Base-by-base conservation (phyloP, 345 rosid species). In the Populus alba region DNA sequence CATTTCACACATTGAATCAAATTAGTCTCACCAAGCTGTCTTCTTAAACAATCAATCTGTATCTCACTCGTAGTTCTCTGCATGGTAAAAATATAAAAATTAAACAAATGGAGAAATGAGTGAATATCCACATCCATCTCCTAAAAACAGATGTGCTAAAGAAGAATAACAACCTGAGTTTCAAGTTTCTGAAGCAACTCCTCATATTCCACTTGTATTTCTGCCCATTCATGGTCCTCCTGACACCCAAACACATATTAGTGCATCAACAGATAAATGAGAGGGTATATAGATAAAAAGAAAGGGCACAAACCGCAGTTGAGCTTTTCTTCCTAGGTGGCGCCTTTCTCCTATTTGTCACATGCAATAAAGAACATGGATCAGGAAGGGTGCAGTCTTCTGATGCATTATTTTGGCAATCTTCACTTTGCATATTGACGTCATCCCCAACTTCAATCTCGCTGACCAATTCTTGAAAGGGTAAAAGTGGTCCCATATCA, bases 281-380 rank as follows among this genome's bases (percentile, higher is more conserved):
- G 79, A 78, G 49, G 69, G 43, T 23, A 51, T 37, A 59, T 72
- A 66, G 49, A 70, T 74, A 17, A 57, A 86, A 72, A 72, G 74
- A 77, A 72, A 85, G 71, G 75, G 75, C 31, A 87, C 96, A 81
- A 78, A 95, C 98, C 96, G 73, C 80, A 67, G 74, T 38, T n/a
- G 83, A 80, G 81, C 63, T 83, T 89, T 83, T 91, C 84, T 84
- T 92, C 82, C 72, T 91, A 51, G 81, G 74, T 63, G 85, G 81
- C 67, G 79, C 83, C 88, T 93, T 95, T 86, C 92, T 92, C 78
- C 98, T 90, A 78, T 81, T 92, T 78, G 98, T 95, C 67, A 93
- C 93, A 77, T 89, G 90, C 84, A 90, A 73, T 80, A 93, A 86
- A 70, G 91, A 85, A 82, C 90, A 80, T 82, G 97, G 93, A 88